Conservation (phyloP, 345 rosid genomes). For the Citrus reticulata region DNA sequence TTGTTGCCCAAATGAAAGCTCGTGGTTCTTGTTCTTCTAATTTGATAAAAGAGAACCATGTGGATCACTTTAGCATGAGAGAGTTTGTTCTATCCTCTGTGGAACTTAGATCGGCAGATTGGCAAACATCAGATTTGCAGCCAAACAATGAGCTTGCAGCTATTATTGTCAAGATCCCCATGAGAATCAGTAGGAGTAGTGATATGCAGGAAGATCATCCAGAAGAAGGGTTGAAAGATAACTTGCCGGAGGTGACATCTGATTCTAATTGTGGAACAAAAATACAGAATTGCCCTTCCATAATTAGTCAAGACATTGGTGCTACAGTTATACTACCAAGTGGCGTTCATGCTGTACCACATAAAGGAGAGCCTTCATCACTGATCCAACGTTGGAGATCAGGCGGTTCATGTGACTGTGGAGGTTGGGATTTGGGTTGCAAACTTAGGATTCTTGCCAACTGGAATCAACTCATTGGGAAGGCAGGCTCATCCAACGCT, state of each 20-base stretch:
- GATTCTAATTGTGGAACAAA: slow-evolving; percentile 14
- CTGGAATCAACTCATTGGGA: slow-evolving; percentile 28
- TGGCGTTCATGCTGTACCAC: slow-evolving; percentile 79
- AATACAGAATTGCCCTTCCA: slow-evolving; percentile 14
- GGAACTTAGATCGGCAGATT: slow-evolving; percentile 40
- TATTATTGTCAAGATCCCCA: slow-evolving; percentile 62
- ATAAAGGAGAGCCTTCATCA: slow-evolving; percentile 84
- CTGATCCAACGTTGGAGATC: slow-evolving; percentile 86
- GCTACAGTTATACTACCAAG: slow-evolving; percentile 85
- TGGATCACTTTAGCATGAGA: slow-evolving; percentile 36
- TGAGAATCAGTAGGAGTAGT: slow-evolving; percentile 18
- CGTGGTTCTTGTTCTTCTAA: slow-evolving; percentile 40
- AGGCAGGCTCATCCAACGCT: slow-evolving; percentile 29
- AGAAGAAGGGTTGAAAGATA: slow-evolving; percentile 20
- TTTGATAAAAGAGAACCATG: slow-evolving; percentile 18
- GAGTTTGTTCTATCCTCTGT: slow-evolving; percentile 71
- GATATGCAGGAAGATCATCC: slow-evolving; percentile 7
- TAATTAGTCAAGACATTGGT: slow-evolving; percentile 27
- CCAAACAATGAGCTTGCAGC: slow-evolving; percentile 86
- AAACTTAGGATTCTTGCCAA: slow-evolving; percentile 61
- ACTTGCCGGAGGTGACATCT: slow-evolving; percentile 11
- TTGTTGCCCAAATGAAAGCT: slow-evolving; percentile 80
- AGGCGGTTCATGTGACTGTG: slow-evolving; percentile 96
- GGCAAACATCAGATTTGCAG: slow-evolving; percentile 42
- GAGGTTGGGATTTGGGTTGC: slow-evolving; percentile 98